Conservation (phyloP, 257 asterid genomes). For the Solanum etuberosum region DNA sequence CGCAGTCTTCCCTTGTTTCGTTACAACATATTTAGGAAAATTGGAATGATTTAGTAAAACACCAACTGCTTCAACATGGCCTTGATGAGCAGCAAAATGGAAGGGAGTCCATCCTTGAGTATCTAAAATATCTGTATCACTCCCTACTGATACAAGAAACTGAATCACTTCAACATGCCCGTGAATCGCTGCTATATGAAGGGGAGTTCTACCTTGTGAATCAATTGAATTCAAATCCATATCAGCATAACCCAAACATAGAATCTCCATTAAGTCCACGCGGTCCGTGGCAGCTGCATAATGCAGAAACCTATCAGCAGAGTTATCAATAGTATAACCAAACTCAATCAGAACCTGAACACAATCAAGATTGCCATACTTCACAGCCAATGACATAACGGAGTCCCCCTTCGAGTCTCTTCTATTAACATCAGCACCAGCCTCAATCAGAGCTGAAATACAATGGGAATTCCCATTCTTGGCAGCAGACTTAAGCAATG, state of each 20-base stretch:
- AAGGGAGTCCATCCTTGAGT: conserved; percentile 42
- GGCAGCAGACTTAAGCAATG: conserved; percentile 35
- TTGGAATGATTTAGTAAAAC: conserved; percentile 23
- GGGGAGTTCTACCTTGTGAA: conserved; percentile 34
- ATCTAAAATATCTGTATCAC: conserved; percentile 29
- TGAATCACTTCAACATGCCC: conserved; percentile 30
- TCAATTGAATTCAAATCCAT: conserved; percentile 39
- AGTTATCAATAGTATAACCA: conserved; percentile 23
- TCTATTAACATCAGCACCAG: conserved; percentile 50
- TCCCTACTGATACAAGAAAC: conserved; percentile 40
- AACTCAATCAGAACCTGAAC: conserved; percentile 40
- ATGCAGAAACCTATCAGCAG: conserved; percentile 32
- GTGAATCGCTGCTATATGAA: conserved; percentile 42
- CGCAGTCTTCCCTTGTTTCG: conserved; percentile 46
- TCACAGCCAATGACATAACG: conserved; percentile 33
- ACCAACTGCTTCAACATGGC: conserved; percentile 27
- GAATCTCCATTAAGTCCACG: conserved; percentile 41
- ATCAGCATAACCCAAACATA: conserved; percentile 32
- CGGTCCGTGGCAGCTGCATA: conserved; percentile 28
- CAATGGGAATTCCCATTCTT: conserved; percentile 23
- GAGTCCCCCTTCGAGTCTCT: conserved; percentile 14
- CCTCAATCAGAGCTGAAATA: conserved; percentile 36
- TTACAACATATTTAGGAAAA: conserved; percentile 31
- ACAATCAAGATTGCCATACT: conserved; percentile 28
- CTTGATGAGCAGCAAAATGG: conserved; percentile 41